Evolutionary conservation across 164 flowering plant species (phyloP), one percentile per base, ranked within the genome.

Genomic region (Macadamia integrifolia): DNA sequence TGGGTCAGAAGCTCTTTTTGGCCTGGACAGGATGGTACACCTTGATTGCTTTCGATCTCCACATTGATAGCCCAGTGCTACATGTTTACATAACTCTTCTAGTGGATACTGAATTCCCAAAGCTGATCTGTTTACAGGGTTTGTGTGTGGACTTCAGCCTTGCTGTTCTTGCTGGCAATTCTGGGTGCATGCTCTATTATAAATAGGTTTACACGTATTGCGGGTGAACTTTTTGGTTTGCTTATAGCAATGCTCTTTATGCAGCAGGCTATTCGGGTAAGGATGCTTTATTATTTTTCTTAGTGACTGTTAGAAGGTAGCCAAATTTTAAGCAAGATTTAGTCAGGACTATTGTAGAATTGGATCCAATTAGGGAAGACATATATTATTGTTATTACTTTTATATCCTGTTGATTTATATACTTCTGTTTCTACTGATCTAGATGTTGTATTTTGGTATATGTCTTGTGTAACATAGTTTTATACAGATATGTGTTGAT

Each of bases 241-340:
- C 90, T 91, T 14, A 91, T 91, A 35, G 95, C 97, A 0, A 85
- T 86, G 88, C 95, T 91, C 62, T 91, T 91, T 76, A 91, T 91
- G 95, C 97, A 91, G 77, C 88, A 91, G 80, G 97, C 97, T 30
- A 84, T 89, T 71, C 78, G 86, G 73, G 98, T 92, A 68, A 84
- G 88, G 61, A 66, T 58, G 40, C 62, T 68, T 63, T 53, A 57
- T 58, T 14, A 46, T 44, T 12, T 14, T 62, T 52, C 40, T 61
- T 43, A 60, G 8, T 65, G 23, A 8, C 3, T 60, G 29, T 62
- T 61, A 58, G 48, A 58, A 69, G 61, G 59, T 55, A 61, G 55
- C 59, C 32, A 52, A 58, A 40, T 58, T 66, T 35, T 17, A 6
- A 53, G 43, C n/a, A 11, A 60, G 43, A 60, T 31, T 42, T 6